Conservation (phyloP, 495 filamentous ascomycete species). For the Trichodelitschia bisporula region DNA sequence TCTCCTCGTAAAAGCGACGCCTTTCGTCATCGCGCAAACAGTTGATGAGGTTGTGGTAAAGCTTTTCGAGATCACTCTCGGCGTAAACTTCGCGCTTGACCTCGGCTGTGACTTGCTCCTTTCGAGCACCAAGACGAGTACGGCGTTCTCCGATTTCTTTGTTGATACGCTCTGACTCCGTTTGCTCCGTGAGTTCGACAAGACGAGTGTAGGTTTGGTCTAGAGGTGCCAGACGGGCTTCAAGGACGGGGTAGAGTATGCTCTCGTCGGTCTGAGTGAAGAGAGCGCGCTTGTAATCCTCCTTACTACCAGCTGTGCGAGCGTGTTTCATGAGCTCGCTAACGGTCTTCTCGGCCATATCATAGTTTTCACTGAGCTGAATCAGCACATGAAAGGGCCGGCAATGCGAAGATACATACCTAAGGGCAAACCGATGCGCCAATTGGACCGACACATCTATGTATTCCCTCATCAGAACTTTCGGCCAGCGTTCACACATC, state of each 20-base stretch:
- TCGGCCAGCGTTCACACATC: no score
- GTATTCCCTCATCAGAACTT: no score
- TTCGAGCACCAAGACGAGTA: constrained; percentile 62
- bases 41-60: constrained; percentile 65
- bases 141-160: constrained; percentile 70
- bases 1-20: constrained; percentile 70
- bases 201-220: constrained; percentile 58
- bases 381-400: no score
- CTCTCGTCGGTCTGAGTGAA: constrained; percentile 51
- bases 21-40: constrained; percentile 76
- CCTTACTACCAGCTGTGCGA: constrained; percentile 40
- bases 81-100: constrained; percentile 66
- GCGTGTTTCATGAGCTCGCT: constrained; percentile 51
- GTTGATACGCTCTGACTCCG: constrained; percentile 81
- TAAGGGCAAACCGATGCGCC: no score
- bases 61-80: constrained; percentile 38
- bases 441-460: no score
- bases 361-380: constrained; percentile 3
- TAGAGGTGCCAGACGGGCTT: constrained; percentile 66
- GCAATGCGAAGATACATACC: no score
- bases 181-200: constrained; percentile 61
- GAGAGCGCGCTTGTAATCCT: no score
- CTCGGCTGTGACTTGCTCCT: constrained; percentile 59
- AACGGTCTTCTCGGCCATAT: no score
- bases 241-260: constrained; percentile 54